Conservation (phyloP, 2,329 filamentous ascomycete genomes). For the Ophiosphaerella korrae region DNA sequence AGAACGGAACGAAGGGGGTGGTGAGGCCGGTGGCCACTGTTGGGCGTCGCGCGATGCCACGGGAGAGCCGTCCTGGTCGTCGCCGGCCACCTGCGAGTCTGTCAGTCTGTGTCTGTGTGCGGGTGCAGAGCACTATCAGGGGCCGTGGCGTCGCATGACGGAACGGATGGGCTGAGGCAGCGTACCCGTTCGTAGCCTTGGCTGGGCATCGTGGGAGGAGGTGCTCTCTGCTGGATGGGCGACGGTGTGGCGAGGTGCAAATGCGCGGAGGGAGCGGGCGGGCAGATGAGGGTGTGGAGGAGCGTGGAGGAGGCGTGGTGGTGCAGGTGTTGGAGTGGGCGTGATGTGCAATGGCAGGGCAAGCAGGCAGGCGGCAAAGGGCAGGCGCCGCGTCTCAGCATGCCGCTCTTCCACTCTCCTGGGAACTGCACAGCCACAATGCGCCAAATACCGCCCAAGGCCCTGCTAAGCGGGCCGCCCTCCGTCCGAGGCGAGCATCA, state of each 20-base stretch:
- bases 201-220: conserved; percentile 47
- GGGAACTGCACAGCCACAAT: background rate
- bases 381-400: background rate
- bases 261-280: conserved; percentile 5
- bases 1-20: conserved; percentile 84
- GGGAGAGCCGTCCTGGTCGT: conserved; percentile 51
- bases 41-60: conserved; percentile 26
- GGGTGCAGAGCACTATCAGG: conserved; percentile 3
- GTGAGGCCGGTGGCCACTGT: conserved; percentile 52
- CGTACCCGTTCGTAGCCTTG: conserved; percentile 57
- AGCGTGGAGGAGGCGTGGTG: conserved; percentile 3
- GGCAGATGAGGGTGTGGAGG: conserved; percentile 3
- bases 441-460: no score
- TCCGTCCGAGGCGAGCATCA: no score
- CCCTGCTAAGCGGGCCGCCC: no score
- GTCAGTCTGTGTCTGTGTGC: conserved; percentile 18
- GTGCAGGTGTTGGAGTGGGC: conserved; percentile 4
- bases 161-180: conserved; percentile 19
- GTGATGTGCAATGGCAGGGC: conserved; percentile 11
- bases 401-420: background rate
- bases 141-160: conserved; percentile 16
- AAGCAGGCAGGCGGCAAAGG: conserved; percentile 11
- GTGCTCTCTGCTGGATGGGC: background rate
- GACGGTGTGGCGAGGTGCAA: conserved; percentile 1
- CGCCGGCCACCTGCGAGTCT: conserved; percentile 46